Conservation (phyloP, 768 basidiomycete species). For the Amanita phalloides region DNA sequence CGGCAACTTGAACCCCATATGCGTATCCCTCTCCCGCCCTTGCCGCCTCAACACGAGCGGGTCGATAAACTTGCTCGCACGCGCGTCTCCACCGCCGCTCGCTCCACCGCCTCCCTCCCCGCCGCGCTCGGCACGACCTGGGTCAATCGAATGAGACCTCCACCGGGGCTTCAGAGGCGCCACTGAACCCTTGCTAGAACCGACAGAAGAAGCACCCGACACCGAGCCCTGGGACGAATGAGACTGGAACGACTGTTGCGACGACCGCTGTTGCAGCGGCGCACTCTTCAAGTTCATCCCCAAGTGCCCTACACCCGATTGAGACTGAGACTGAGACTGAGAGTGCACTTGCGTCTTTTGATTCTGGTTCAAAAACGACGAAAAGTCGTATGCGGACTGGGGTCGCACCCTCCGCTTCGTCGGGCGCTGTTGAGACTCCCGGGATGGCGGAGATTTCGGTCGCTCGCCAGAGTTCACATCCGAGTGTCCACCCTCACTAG, state of each 20-base stretch:
- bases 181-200: not conserved
- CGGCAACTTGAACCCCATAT: slow-evolving; percentile 22
- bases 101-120: slow-evolving; percentile 7
- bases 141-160: slow-evolving; percentile 32
- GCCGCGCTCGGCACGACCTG: slow-evolving; percentile 3
- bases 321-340: slow-evolving; percentile 3
- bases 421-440: too few species aligned
- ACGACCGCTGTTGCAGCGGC: slow-evolving; percentile 14
- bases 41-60: slow-evolving; percentile 63
- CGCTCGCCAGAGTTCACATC: slow-evolving; percentile 15
- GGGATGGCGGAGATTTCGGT: slow-evolving; percentile 12
- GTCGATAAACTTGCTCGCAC: slow-evolving; percentile 57
- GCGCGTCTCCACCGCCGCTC: slow-evolving; percentile 13
- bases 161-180: slow-evolving; percentile 26
- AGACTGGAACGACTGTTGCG: slow-evolving; percentile 6
- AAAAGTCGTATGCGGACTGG: slow-evolving; percentile 48
- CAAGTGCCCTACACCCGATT: too few species aligned
- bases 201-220: not conserved
- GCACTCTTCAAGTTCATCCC: too few species aligned
- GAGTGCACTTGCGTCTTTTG: slow-evolving; percentile 15
- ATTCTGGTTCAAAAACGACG: slow-evolving; percentile 22
- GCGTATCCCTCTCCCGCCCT: slow-evolving; percentile 30
- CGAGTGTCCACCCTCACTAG: slow-evolving; percentile 9
- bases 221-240: slow-evolving; percentile 11
- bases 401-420: slow-evolving; percentile 34